A percentile compares a stretch with the other conserved stretches of the same genome.
Evolutionary conservation across 73 alveolate genomes (phyloP).

Genomic region (Breviolum minutum): DNA sequence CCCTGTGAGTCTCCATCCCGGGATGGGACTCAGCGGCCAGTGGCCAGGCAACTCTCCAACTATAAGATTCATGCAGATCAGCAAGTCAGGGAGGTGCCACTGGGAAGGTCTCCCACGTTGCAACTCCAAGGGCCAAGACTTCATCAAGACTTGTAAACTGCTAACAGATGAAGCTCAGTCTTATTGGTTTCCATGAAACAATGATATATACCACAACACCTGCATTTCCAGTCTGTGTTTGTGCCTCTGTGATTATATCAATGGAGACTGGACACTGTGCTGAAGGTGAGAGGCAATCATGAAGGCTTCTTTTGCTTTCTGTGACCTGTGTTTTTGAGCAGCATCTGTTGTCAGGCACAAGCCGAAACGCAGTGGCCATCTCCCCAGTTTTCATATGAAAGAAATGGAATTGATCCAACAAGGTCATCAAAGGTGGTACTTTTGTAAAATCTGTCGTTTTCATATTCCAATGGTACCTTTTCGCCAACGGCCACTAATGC

Average conservation of each 20-base stretch:
- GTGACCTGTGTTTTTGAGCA: neutral
- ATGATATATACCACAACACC: too few relatives aligned
- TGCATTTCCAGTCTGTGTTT: too few relatives aligned
- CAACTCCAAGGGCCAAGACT: neutral
- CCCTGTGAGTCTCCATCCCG: too few relatives aligned
- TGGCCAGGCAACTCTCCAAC: conserved; percentile 72
- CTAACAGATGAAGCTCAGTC: neutral
- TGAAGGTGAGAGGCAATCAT: neutral
- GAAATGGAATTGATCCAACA: neutral
- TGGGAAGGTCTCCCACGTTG: neutral
- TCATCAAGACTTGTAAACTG: neutral
- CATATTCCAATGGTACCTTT: neutral
- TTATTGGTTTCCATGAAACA: neutral
- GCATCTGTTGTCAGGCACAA: neutral
- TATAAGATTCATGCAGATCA: conserved; percentile 74
- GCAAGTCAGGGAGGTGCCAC: conserved; percentile 62
- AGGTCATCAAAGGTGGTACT: neutral
- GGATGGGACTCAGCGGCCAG: too few relatives aligned
- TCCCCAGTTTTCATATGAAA: neutral
- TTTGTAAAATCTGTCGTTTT: neutral
- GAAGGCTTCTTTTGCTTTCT: neutral
- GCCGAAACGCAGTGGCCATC: neutral
- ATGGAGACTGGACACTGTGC: too few relatives aligned
- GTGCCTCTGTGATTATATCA: too few relatives aligned
- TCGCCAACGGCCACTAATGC: neutral